Percentiles rank a stretch among this genome's conserved stretches.
Conservation (phyloP, 2,329 filamentous ascomycete genomes). For the Pyrenochaeta sp. region DNA sequence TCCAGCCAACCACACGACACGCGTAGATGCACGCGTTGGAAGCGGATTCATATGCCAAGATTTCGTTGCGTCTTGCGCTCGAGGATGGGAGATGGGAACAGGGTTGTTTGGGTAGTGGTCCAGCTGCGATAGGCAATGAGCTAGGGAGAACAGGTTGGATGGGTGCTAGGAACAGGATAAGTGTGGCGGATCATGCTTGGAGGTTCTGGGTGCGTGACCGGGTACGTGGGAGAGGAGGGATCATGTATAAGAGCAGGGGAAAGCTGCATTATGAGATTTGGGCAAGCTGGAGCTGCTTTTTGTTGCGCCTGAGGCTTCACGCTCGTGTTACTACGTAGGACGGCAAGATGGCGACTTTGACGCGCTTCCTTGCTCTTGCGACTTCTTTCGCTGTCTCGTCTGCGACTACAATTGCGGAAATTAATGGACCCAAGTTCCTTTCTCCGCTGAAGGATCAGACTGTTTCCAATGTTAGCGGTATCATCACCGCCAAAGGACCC, state of each 20-base stretch:
- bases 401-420: constrained; percentile 61
- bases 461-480: constrained; percentile 67
- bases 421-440: constrained; percentile 72
- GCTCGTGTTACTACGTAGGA: not conserved
- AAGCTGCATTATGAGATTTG: too few relatives aligned
- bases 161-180: constrained; percentile 4
- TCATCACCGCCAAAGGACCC: constrained; percentile 70
- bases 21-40: not conserved
- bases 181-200: not conserved
- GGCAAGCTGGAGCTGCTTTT: too few relatives aligned
- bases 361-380: constrained; percentile 26
- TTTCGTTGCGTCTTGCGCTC: not conserved
- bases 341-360: constrained; percentile 19
- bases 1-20: not conserved
- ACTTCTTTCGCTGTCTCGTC: constrained; percentile 24
- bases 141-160: not conserved
- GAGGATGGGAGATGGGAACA: not conserved
- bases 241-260: not conserved
- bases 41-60: not conserved
- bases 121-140: constrained; percentile 8
- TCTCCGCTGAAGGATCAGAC: constrained; percentile 66
- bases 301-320: too few relatives aligned
- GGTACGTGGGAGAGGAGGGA: not conserved
- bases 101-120: not conserved
- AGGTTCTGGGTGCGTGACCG: not conserved